Percentiles rank a stretch among this genome's conserved stretches.
These are phyloP conservation scores for Amanita pallidorosea DNA, from an alignment of 768 basidiomycete genomes.

Conservation along the genomic window DNA sequence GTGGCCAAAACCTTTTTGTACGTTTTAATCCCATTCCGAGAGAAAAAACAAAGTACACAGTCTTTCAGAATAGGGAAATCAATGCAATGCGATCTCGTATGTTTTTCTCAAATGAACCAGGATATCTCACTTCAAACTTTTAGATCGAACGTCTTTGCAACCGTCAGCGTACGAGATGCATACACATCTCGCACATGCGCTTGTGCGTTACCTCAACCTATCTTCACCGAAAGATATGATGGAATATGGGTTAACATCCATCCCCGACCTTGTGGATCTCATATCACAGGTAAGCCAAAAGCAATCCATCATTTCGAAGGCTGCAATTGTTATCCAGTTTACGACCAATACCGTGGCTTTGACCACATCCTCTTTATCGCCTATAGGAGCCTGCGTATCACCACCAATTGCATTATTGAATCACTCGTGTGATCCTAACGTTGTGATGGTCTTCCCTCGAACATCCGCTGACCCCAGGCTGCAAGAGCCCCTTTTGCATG, in stretches of 20 bases:
- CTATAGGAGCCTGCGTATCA: constrained; percentile 79
- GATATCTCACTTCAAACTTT: not conserved
- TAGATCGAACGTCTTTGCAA: constrained; percentile 50
- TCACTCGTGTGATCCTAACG: constrained; percentile 84
- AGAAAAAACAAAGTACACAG: not conserved
- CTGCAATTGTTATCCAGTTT: constrained; percentile 42
- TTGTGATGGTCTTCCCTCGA: constrained; percentile 83
- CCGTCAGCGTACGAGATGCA: constrained; percentile 42
- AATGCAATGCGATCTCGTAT: constrained; percentile 68
- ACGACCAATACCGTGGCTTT: constrained; percentile 86
- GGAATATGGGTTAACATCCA: constrained; percentile 43
- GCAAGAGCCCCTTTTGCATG: constrained; percentile 56
- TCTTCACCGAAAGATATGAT: constrained; percentile 48
- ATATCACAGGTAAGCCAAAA: constrained; percentile 52
- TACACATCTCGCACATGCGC: constrained; percentile 61
- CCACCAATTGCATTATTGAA: constrained; percentile 76
- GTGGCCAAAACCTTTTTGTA: constrained; percentile 49
- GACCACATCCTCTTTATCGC: constrained; percentile 64
- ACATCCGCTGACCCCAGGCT: constrained; percentile 19
- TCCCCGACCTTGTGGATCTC: constrained; percentile 55
- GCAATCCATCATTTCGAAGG: not conserved
- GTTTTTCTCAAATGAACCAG: constrained; percentile 14
- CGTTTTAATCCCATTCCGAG: constrained; percentile 11
- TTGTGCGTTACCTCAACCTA: constrained; percentile 61
- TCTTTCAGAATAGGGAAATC: constrained; percentile 46